Conservation (phyloP, 495 filamentous ascomycete genomes). For the Aspergillus cavernicola region DNA sequence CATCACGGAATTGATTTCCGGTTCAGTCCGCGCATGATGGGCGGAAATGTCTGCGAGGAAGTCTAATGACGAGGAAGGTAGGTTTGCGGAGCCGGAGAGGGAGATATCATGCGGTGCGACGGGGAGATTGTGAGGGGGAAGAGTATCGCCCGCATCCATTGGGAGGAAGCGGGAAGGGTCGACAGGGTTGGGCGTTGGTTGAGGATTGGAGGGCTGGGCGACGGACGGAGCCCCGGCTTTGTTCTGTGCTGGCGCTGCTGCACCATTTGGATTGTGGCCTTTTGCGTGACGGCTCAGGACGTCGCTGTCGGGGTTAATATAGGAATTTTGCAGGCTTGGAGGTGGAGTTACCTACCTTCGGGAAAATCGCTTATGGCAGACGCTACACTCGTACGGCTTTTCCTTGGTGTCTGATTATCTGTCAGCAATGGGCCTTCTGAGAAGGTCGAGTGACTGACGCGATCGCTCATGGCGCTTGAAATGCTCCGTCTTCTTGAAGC, state of each 20-base stretch:
- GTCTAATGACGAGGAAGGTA: constrained; percentile 33
- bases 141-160: constrained; percentile 12
- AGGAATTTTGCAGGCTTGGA: neutral
- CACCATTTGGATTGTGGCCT: constrained; percentile 42
- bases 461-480: constrained; percentile 53
- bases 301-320: constrained; percentile 33
- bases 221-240: constrained; percentile 16
- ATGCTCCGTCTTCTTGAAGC: constrained; percentile 54
- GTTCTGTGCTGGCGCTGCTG: constrained; percentile 20
- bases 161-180: constrained; percentile 23
- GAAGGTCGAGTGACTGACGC: constrained; percentile 34
- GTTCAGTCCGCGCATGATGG: constrained; percentile 34
- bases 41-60: constrained; percentile 40
- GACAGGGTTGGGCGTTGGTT: constrained; percentile 16
- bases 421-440: neutral
- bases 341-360: constrained; percentile 36
- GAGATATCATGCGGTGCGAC: constrained; percentile 24
- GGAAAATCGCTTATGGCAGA: constrained; percentile 52
- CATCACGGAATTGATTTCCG: constrained; percentile 33
- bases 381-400: constrained; percentile 50
- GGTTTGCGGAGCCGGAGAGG: constrained; percentile 16
- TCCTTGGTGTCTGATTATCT: constrained; percentile 46
- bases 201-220: constrained; percentile 21
- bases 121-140: constrained; percentile 16
- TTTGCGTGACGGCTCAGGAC: constrained; percentile 51